Evolutionary conservation across 345 rosid genomes (phyloP).

Genomic region (Citrus sp.): DNA sequence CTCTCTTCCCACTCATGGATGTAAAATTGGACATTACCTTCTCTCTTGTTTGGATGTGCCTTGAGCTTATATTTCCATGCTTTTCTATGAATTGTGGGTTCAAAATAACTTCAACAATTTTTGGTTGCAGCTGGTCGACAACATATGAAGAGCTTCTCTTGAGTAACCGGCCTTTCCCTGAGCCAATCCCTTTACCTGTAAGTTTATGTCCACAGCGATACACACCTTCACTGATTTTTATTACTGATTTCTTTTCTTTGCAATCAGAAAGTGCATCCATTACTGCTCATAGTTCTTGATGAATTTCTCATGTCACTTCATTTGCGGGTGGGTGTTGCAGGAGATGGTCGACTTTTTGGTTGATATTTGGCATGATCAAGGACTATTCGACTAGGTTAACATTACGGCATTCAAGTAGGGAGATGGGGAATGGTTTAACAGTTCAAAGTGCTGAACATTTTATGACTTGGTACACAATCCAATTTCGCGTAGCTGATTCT

Average conservation of each 20-base stretch:
- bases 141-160: conserved; percentile 84
- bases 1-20: neutral
- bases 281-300: neutral
- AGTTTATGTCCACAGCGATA: conserved; percentile 17
- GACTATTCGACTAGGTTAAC: conserved; percentile 64
- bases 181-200: conserved; percentile 84
- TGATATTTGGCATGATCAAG: conserved; percentile 86
- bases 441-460: neutral
- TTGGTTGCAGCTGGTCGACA: conserved; percentile 76
- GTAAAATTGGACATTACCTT: neutral
- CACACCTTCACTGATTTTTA: neutral
- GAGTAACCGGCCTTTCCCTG: conserved; percentile 71
- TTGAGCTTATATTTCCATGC: neutral
- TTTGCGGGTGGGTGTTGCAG: conserved; percentile 36
- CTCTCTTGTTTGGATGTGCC: neutral
- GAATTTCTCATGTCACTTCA: conserved; percentile 1
- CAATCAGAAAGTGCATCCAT: neutral
- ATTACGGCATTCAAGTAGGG: neutral
- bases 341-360: conserved; percentile 95
- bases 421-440: conserved; percentile 2
- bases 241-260: neutral
- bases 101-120: conserved; percentile 23
- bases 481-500: neutral
- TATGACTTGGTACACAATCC: neutral
- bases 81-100: neutral